Evolutionary conservation across 306 rosid genomes (phyloP).

Genomic region (Sphenostylis stenocarpa): DNA sequence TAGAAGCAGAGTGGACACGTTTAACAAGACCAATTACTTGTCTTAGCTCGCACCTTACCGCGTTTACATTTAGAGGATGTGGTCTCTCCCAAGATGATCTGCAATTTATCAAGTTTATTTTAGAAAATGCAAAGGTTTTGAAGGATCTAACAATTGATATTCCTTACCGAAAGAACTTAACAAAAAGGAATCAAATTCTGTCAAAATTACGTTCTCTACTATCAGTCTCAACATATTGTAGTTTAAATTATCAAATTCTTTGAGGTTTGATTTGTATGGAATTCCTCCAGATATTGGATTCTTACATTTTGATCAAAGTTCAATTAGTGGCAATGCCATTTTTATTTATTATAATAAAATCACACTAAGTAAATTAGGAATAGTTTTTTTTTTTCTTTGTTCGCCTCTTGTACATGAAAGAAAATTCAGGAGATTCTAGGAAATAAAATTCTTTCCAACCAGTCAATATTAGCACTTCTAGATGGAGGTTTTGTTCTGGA

Average conservation of each 20-base stretch:
- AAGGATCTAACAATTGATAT: neutral
- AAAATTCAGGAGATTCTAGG: no score
- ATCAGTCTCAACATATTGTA: no score
- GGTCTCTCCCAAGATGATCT: neutral
- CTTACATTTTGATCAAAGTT: neutral
- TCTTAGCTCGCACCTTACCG: conserved; percentile 1
- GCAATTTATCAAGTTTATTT: neutral
- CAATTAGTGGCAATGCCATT: no score
- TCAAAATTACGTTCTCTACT: neutral
- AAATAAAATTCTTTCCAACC: neutral
- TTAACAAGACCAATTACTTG: neutral
- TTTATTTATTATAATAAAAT: no score
- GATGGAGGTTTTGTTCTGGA: neutral
- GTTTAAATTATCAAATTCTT: neutral
- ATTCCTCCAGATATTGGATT: neutral
- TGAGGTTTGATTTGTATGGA: neutral
- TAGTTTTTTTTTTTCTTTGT: no score
- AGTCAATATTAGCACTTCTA: neutral
- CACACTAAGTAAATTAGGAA: no score
- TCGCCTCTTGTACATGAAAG: no score
- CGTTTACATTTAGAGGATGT: neutral
- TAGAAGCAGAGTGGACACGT: neutral
- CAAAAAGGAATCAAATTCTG: no score
- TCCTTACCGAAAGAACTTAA: no score
- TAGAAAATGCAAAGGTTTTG: neutral